These are phyloP conservation scores for Russula abietina DNA, from an alignment of 768 basidiomycete species.

Conservation along the genomic window DNA sequence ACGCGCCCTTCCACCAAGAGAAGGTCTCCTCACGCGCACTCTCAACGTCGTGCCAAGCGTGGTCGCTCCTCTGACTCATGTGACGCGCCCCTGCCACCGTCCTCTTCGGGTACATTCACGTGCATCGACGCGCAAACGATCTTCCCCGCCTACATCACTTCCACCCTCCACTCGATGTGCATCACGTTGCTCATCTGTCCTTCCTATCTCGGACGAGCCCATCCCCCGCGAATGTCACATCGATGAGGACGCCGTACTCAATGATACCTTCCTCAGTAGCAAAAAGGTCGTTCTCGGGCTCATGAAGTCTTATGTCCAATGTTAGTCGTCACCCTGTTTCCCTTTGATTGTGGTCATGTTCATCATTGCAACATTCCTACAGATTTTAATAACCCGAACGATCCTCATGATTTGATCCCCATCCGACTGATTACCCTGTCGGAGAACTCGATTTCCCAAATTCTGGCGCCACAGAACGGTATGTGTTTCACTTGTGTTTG, in stretches of 20 bases:
- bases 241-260: constrained; percentile 47
- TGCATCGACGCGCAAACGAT: constrained; percentile 27
- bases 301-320: constrained; percentile 62
- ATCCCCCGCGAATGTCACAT: constrained; percentile 45
- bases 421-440: constrained; percentile 52
- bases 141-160: constrained; percentile 26
- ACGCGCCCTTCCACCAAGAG: neutral
- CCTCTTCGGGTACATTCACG: constrained; percentile 15
- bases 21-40: neutral
- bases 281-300: constrained; percentile 57
- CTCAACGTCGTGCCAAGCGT: constrained; percentile 17
- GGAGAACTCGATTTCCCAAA: constrained; percentile 79
- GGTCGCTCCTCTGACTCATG: constrained; percentile 20
- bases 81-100: constrained; percentile 18
- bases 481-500: constrained; percentile 15
- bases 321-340: constrained; percentile 38
- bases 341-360: neutral
- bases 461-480: constrained; percentile 62
- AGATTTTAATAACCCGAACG: constrained; percentile 68
- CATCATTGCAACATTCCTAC: neutral
- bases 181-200: constrained; percentile 58
- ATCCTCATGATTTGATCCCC: constrained; percentile 64
- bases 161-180: constrained; percentile 35
- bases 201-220: constrained; percentile 39
- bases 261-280: constrained; percentile 51